Base-by-base conservation (phyloP, 1,284 basidiomycete genomes). In the Leccinum pachyderme region DNA sequence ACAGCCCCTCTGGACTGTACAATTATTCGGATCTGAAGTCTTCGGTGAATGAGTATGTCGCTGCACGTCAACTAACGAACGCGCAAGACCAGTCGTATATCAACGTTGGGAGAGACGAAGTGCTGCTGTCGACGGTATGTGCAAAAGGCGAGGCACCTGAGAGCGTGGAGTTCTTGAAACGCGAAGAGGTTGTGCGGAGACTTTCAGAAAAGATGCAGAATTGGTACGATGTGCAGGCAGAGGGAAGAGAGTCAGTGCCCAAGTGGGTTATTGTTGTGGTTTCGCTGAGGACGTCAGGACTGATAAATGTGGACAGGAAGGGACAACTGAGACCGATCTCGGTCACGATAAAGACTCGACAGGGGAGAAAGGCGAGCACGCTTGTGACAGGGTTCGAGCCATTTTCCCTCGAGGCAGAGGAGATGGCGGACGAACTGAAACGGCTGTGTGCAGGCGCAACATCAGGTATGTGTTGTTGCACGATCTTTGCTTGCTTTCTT, bases 371-470 rank as follows among this genome's bases (percentile, higher is more conserved):
- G 71, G 82, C 84, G 24, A 84, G 82, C 49, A 96, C 93, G 3
- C 73, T 89, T 47, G 77, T 94, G 44, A 84, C 84, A 0, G 86
- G 87, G 0, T 88, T 91, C 59, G 93, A 96, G 66, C 77, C 84
- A 0, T 95, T 87, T 70, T 77, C 80, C 4, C 71, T 93, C 24
- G 75, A 82, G 35, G 79, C 83, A 1, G 86, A 91, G 13, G 80
- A 83, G 18, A 82, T 95, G 69, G 87, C 88, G 2, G 91, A 94
- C 45, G 90, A 92, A 55, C 73, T 95, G 51, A 80, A 84, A 57
- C 86, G 82, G 65, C 63, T 78, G 0, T 95, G 92, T 63, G 92
- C 92, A 2, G 84, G 87, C 44, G 81, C 89, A 3, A 91, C 93
- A 1, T 84, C 86, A 37, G 81, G 89, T 90, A 41, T 5, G 59